Base-by-base conservation (phyloP, 768 basidiomycete species). In the Cytidiella melzeri region DNA sequence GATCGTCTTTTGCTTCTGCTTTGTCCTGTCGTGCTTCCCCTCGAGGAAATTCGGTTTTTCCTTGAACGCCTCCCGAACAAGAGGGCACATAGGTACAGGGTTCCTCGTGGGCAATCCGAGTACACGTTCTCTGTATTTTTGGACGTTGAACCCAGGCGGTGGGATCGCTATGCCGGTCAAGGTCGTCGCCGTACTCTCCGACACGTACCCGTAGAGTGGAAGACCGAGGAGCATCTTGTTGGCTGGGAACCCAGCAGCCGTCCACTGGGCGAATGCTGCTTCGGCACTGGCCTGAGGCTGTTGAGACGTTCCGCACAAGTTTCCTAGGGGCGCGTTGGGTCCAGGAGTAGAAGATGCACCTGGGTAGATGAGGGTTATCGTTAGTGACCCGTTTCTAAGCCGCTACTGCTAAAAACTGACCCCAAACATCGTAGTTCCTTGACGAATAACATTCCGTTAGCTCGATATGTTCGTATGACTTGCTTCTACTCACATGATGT, bases 381-480 rank as follows among this genome's bases (percentile, higher is more conserved):
- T n/a, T n/a, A n/a, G n/a, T n/a, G n/a, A n/a, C n/a, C n/a, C n/a
- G n/a, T n/a, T n/a, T n/a, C n/a, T n/a, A n/a, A n/a, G n/a, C n/a
- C n/a, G n/a, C n/a, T n/a, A n/a, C n/a, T n/a, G n/a, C n/a, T 15
- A 21, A 27, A 10, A 34, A 79, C 3, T 82, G 73, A 48, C 83
- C 82, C 75, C 77, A 85, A 36, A 85, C 78, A 60, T 87, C 87
- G 64, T 90, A 87, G 66, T 87, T n/a, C n/a, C n/a, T n/a, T n/a
- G n/a, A n/a, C n/a, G n/a, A n/a, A n/a, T n/a, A n/a, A n/a, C n/a
- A n/a, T 87, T 84, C 85, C 86, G 59, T 65, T 59, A 28, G 71
- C 53, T 48, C 85, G 87, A 87, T 64, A 87, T 80, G 58, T 84
- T 78, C 72, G 66, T 81, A 84, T 49, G 79, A 80, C 67, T 88